phyloP scores from a whole-genome alignment of 345 rosid species.

The Carallia pectinifolia region DNA sequence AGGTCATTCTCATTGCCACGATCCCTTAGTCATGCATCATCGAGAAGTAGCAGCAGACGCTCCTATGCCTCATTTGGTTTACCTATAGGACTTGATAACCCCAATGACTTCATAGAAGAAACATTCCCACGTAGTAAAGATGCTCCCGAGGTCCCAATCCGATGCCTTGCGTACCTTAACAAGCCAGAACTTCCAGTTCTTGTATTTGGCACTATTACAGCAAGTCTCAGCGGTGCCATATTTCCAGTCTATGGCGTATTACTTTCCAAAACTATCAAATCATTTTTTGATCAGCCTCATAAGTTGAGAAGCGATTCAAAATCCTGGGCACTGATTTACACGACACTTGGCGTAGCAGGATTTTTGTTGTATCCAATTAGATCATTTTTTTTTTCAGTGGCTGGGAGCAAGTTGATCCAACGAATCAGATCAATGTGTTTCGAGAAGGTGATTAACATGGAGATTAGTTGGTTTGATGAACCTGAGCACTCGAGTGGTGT shows the following conservation, averaged over 20 bases:
- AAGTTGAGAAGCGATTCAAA: slow-evolving; percentile 60
- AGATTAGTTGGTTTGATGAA: slow-evolving; percentile 82
- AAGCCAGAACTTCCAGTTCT: slow-evolving; percentile 41
- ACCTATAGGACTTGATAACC: slow-evolving; percentile 40
- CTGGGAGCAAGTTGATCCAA: slow-evolving; percentile 69
- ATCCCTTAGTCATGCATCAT: slow-evolving; percentile 55
- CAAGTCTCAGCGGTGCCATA: slow-evolving; percentile 36
- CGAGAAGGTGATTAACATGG: slow-evolving; percentile 83
- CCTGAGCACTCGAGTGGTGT: slow-evolving; percentile 60
- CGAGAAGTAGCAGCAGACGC: slow-evolving; percentile 52
- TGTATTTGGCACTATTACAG: slow-evolving; percentile 28
- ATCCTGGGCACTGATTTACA: slow-evolving; percentile 71
- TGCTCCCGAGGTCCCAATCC: slow-evolving; percentile 32
- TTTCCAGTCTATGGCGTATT: slow-evolving; percentile 62
- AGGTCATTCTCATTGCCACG: slow-evolving; percentile 10
- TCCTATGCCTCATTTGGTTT: slow-evolving; percentile 58
- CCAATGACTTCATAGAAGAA: slow-evolving; percentile 28
- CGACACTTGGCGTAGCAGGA: slow-evolving; percentile 59
- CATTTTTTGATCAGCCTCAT: slow-evolving; percentile 59
- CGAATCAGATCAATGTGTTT: slow-evolving; percentile 74
- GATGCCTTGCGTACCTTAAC: slow-evolving; percentile 40
- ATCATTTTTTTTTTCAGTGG: slow-evolving; percentile 65
- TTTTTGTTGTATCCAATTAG: slow-evolving; percentile 45
- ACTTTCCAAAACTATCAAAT: slow-evolving; percentile 50
- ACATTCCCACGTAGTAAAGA: slow-evolving; percentile 29